Base-by-base conservation (phyloP, 129 eudicot species). In the Cynara cardunculus region DNA sequence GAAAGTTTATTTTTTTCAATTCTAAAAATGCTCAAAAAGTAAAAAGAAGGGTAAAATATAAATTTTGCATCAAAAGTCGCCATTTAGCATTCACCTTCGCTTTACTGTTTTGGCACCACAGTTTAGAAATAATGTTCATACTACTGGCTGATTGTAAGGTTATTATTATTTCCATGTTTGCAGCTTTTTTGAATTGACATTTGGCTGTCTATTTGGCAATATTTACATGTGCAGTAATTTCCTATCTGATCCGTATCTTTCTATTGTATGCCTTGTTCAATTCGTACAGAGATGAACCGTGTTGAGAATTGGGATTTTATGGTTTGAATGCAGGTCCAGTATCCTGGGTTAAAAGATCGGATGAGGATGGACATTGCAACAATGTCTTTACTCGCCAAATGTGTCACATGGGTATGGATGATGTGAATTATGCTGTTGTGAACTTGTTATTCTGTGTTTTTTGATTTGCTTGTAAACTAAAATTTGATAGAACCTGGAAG, bases 281-380 rank as follows among this genome's bases (percentile, higher is more conserved):
- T 24, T 18, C 11, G 4, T 61, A 30, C 22, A 70, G 16, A 71
- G 74, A 22, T 41, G 14, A 30, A 28, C 12, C 7, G 14, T 3
- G 10, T 19, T 32, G n/a, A 34, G 9, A 75, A 16, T 67, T 80
- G 61, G 24, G 53, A 22, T 32, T 66, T 21, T 28, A 26, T 73
- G 59, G 41, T 56, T 19, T 75, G 72, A 80, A 28, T 32, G 71
- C 89, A 95, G 99, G 93, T 95, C 31, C 99, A 95, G 37, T 95
- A 95, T 84, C 99, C 99, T 72, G 94, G 99, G 26, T 87, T 95
- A 69, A 88, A 88, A 83, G 73, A 83, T 73, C 91, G 90, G 84
- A 90, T 95, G 97, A 85, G 84, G 81, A 80, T 90, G 78, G 99
- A 95, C 85, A 83, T 95, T 53, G 87, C 91, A 46, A 90, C 97